Conservation (phyloP, 75 land plant genomes). For the Picea sitchensis region DNA sequence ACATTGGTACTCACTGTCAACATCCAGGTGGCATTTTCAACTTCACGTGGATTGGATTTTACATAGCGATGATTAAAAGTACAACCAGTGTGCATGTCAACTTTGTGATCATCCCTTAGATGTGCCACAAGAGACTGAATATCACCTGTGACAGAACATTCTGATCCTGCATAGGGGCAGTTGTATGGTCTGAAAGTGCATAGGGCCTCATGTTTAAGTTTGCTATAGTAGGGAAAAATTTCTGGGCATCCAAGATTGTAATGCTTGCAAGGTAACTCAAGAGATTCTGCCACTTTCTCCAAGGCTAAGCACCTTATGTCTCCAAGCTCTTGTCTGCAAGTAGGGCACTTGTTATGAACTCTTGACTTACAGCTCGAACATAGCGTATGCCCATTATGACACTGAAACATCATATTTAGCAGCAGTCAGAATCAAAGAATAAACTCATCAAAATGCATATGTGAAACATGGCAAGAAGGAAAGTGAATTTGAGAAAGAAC, state of each 20-base stretch:
- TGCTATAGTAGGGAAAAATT: conserved; percentile 60
- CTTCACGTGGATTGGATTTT: conserved; percentile 60
- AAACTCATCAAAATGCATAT: too few relatives aligned
- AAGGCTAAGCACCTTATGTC: conserved; percentile 91
- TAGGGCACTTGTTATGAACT: conserved; percentile 93
- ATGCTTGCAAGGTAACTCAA: conserved; percentile 87
- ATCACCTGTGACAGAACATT: conserved; percentile 50
- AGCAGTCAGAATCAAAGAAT: too few relatives aligned
- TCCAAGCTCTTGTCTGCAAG: conserved; percentile 92
- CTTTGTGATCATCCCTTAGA: conserved; percentile 57
- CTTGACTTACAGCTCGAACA: conserved; percentile 91
- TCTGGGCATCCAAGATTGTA: conserved; percentile 54
- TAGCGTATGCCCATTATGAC: conserved; percentile 90
- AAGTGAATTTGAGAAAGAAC: too few relatives aligned
- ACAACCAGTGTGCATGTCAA: conserved; percentile 58
- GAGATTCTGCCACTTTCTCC: conserved; percentile 93
- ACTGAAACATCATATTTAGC: conserved; percentile 48
- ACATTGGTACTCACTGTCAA: conserved; percentile 37
- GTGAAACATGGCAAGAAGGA: too few relatives aligned
- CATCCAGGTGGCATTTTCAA: conserved; percentile 70
- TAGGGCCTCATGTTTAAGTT: conserved; percentile 47
- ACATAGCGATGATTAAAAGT: conserved; percentile 65
- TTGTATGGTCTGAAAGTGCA: conserved; percentile 58
- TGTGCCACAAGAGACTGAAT: conserved; percentile 50
- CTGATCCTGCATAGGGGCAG: conserved; percentile 67